phyloP scores from a whole-genome alignment of 73 alveolate genomes.

The Symbiodinium natans region DNA sequence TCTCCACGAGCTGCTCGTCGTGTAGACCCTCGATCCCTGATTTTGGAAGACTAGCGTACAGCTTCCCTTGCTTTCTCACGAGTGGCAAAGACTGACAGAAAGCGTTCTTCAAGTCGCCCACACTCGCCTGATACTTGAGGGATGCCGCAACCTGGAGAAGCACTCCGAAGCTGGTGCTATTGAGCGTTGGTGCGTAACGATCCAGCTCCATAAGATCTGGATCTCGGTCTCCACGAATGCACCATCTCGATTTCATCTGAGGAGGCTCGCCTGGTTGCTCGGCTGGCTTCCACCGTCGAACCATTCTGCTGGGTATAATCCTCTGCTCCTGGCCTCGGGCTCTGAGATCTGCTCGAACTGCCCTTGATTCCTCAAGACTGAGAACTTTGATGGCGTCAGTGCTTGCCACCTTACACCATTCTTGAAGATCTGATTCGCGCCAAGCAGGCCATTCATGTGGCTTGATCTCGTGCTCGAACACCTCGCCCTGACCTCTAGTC shows the following conservation, averaged over 20 bases:
- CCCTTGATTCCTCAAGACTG: not conserved
- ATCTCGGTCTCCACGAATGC: constrained; percentile 8
- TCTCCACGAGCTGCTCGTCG: not conserved
- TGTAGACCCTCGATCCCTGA: not conserved
- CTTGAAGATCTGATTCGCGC: not conserved
- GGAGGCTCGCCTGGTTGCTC: not conserved
- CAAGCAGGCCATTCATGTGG: not conserved
- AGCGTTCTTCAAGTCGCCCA: constrained; percentile 12
- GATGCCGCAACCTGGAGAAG: not conserved
- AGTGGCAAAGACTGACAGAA: not conserved
- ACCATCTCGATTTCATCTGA: not conserved
- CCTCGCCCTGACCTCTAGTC: not conserved
- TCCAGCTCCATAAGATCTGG: not conserved
- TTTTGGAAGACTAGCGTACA: not conserved
- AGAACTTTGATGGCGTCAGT: not conserved
- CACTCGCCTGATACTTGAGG: not conserved
- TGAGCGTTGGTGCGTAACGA: not conserved
- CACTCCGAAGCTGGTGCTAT: not conserved
- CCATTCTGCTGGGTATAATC: not conserved
- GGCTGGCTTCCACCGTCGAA: not conserved
- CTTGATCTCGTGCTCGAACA: not conserved
- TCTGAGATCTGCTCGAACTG: not conserved
- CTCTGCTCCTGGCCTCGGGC: not conserved
- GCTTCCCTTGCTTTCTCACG: not conserved
- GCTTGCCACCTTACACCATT: not conserved